These are phyloP conservation scores for Mycena galericulata DNA, from an alignment of 768 basidiomycete genomes.

Conservation along the genomic window DNA sequence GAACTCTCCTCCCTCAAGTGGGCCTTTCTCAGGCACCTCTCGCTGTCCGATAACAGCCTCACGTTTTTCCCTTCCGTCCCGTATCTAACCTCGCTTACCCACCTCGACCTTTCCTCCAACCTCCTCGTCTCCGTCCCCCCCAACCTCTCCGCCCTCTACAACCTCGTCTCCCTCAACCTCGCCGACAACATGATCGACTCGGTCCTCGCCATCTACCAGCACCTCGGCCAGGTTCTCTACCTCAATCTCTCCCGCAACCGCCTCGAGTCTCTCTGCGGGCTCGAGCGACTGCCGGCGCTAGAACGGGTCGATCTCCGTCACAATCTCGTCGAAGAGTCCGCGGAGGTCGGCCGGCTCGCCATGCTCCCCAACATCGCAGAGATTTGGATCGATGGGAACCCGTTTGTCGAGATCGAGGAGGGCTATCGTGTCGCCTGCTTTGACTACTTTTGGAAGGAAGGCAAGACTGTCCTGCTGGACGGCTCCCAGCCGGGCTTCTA, in stretches of 20 bases:
- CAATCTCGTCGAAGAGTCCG: constrained; percentile 85
- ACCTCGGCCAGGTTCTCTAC: constrained; percentile 79
- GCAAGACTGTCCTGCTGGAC: constrained; percentile 82
- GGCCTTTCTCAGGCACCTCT: constrained; percentile 82
- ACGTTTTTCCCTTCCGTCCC: constrained; percentile 83
- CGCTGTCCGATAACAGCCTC: constrained; percentile 82
- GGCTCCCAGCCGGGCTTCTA: constrained; percentile 77
- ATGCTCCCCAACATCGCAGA: constrained; percentile 82
- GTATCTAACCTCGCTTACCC: constrained; percentile 78
- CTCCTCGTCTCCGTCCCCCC: constrained; percentile 90
- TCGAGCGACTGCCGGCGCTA: constrained; percentile 89
- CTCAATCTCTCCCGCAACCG: constrained; percentile 90
- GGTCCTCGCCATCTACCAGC: constrained; percentile 87
- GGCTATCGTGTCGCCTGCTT: constrained; percentile 85
- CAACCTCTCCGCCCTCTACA: constrained; percentile 78
- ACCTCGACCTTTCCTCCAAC: constrained; percentile 92
- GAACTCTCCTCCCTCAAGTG: constrained; percentile 73
- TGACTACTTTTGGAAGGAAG: constrained; percentile 86
- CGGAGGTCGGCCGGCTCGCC: constrained; percentile 87
- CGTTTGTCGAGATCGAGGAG: constrained; percentile 78
- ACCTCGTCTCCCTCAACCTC: constrained; percentile 93
- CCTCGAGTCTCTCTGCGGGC: constrained; percentile 93
- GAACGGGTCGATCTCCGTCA: constrained; percentile 87
- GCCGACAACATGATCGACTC: constrained; percentile 98
- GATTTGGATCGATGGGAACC: constrained; percentile 89